Evolutionary conservation across 306 rosid genomes (phyloP).

Genomic region (Luffa aegyptiaca): DNA sequence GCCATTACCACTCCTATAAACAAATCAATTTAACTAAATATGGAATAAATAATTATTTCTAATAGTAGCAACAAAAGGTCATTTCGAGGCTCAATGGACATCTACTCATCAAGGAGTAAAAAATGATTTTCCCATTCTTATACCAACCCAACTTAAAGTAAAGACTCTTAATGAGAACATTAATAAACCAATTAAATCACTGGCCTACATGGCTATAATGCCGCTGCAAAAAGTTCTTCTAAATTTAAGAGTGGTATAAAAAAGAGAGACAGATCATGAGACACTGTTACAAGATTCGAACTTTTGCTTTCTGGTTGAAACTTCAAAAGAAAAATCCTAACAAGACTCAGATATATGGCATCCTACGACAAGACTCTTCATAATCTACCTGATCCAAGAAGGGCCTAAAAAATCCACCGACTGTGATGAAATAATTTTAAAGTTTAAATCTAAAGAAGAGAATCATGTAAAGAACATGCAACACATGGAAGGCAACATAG

Average conservation of each 20-base stretch:
- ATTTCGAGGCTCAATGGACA: neutral
- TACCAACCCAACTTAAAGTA: neutral
- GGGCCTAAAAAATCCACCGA: neutral
- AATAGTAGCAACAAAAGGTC: neutral
- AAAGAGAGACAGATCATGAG: neutral
- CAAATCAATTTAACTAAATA: neutral
- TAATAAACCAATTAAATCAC: neutral
- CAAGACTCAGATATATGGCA: neutral
- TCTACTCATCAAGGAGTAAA: neutral
- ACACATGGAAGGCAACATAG: neutral
- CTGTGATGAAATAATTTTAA: neutral
- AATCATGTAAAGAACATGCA: neutral
- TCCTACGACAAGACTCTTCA: neutral
- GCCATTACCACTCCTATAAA: slow-evolving; percentile 8
- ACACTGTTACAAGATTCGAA: neutral
- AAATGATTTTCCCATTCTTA: neutral
- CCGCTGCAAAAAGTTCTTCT: neutral
- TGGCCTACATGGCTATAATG: neutral
- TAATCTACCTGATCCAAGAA: neutral
- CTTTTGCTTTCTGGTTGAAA: neutral
- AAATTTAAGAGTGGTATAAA: neutral
- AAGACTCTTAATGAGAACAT: neutral
- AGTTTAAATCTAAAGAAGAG: neutral
- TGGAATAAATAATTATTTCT: neutral
- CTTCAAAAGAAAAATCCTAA: neutral